A percentile compares a stretch with the other conserved stretches of the same genome.
Evolutionary conservation across 2,329 filamentous ascomycete genomes (phyloP).

Genomic region (Ophiostoma triangulosporum): DNA sequence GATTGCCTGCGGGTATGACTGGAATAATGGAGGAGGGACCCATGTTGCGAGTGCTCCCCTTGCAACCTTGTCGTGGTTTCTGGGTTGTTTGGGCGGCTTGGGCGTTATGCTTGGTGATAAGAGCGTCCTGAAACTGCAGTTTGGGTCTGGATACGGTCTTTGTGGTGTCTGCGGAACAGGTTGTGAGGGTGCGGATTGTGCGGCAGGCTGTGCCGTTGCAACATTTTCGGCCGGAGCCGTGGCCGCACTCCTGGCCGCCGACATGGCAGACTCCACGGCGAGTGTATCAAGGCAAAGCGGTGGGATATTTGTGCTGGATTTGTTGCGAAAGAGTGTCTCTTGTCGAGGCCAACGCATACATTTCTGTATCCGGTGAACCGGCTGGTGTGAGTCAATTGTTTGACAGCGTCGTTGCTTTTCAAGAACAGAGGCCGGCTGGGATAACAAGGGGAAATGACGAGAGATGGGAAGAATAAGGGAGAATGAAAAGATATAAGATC

Average conservation of each 20-base stretch:
- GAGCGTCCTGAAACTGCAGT: background rate
- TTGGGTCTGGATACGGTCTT: background rate
- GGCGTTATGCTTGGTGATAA: background rate
- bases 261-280: too few relatives aligned
- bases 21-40: slow-evolving; percentile 66
- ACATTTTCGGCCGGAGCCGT: background rate
- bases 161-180: background rate
- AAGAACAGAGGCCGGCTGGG: too few relatives aligned
- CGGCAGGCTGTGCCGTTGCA: background rate
- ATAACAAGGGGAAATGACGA: too few relatives aligned
- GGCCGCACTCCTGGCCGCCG: background rate
- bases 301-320: too few relatives aligned
- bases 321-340: too few relatives aligned
- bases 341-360: too few relatives aligned
- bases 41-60: slow-evolving; percentile 32
- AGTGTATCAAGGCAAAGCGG: too few relatives aligned
- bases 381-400: too few relatives aligned
- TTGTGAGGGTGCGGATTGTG: background rate
- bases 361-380: too few relatives aligned
- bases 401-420: too few relatives aligned
- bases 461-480: too few relatives aligned
- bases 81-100: background rate
- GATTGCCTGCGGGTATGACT: slow-evolving; percentile 73
- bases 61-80: slow-evolving; percentile 13
- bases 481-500: too few relatives aligned